phyloP scores from a whole-genome alignment of 768 basidiomycete genomes.

The Panellus pusillus region DNA sequence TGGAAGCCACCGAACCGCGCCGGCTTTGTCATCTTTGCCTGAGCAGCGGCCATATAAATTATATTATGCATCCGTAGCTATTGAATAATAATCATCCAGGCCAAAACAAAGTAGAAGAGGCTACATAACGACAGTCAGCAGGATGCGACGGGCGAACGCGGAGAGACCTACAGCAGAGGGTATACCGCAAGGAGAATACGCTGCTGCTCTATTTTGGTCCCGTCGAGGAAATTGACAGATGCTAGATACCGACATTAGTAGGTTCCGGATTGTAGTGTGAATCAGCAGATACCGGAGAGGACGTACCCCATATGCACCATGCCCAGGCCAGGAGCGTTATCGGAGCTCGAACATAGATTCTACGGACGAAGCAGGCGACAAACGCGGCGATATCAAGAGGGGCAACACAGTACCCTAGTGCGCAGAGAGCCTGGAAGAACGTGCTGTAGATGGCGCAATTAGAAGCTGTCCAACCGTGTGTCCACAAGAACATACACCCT shows the following conservation, averaged over 20 bases:
- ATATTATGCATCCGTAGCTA: slow-evolving; percentile 31
- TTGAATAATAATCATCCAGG: slow-evolving; percentile 97
- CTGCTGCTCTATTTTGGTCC: slow-evolving; percentile 90
- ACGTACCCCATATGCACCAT: slow-evolving; percentile 96
- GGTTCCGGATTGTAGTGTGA: background rate
- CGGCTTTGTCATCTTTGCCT: too few species aligned
- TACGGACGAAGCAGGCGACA: slow-evolving; percentile 79
- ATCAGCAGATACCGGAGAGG: background rate
- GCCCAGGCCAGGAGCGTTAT: slow-evolving; percentile 85
- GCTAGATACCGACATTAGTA: slow-evolving; percentile 45
- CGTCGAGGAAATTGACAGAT: slow-evolving; percentile 92
- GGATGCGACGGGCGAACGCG: slow-evolving; percentile 6
- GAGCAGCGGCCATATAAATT: slow-evolving; percentile 5
- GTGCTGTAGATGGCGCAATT: slow-evolving; percentile 48
- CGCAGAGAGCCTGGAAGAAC: slow-evolving; percentile 96
- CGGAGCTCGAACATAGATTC: slow-evolving; percentile 86
- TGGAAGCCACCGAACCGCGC: too few species aligned
- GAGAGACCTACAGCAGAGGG: slow-evolving; percentile 75
- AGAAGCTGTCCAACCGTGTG: background rate
- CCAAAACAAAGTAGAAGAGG: slow-evolving; percentile 90
- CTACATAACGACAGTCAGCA: slow-evolving; percentile 34
- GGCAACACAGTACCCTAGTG: slow-evolving; percentile 92
- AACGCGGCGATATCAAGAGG: slow-evolving; percentile 91
- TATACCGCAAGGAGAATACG: slow-evolving; percentile 92
- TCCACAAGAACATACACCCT: slow-evolving; percentile 59